Percentiles rank a stretch among this genome's conserved stretches.
phyloP scores from a whole-genome alignment of 345 rosid genomes.

The Zanthoxylum bungeanum region DNA sequence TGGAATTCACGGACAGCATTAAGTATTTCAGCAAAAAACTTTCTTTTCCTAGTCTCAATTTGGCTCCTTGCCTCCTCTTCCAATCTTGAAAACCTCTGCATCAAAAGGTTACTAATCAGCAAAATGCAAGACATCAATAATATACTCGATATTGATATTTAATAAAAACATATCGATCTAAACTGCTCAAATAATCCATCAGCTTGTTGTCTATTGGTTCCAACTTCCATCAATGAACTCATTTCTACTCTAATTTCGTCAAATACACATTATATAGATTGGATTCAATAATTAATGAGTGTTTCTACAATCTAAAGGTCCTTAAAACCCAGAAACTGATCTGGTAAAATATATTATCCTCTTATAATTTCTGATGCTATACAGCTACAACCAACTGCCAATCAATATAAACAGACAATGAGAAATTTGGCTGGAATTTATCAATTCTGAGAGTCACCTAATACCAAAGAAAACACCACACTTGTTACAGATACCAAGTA shows the following conservation, averaged over 20 bases:
- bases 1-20: conserved; percentile 93
- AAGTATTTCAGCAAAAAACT: conserved; percentile 82
- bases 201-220: neutral
- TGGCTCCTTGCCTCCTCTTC: conserved; percentile 85
- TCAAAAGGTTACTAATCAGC: conserved; percentile 24
- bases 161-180: neutral
- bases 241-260: neutral
- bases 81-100: conserved; percentile 82
- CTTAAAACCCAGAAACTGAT: neutral
- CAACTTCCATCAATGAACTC: neutral
- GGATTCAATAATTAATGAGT: neutral
- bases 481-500: conserved; percentile 2
- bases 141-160: neutral
- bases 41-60: conserved; percentile 75
- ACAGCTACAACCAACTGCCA: neutral
- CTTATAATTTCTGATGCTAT: neutral
- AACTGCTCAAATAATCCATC: neutral
- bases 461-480: conserved; percentile 6
- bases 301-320: neutral
- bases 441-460: conserved; percentile 2
- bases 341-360: neutral
- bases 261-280: neutral
- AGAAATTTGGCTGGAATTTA: neutral
- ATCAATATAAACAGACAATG: neutral
- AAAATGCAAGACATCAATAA: conserved; percentile 9